Evolutionary conservation across 2,329 filamentous ascomycete genomes (phyloP).

Genomic region (Aspergillus tubingensis): DNA sequence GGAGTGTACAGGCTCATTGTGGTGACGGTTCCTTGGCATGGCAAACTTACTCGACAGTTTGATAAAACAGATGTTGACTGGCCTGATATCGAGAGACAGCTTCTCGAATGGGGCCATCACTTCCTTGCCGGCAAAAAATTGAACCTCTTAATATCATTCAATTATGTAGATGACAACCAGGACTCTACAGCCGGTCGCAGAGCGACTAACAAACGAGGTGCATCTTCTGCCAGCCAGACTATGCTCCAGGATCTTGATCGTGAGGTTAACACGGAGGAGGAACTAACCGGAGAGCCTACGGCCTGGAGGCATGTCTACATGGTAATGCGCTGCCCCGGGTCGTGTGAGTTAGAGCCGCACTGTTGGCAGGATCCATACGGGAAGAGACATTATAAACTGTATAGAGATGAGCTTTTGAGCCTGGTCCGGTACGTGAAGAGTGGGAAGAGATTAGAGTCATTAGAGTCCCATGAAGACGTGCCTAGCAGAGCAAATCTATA

Average conservation of each 20-base stretch:
- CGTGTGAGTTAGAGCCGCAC: slow-evolving; percentile 18
- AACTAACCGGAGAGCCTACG: slow-evolving; percentile 11
- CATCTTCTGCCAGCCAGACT: slow-evolving; percentile 16
- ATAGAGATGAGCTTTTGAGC: background rate
- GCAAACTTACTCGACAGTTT: background rate
- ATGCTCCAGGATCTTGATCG: slow-evolving; percentile 14
- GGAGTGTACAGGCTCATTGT: too few species aligned
- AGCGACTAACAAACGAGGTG: slow-evolving; percentile 14
- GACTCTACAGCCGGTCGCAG: slow-evolving; percentile 2
- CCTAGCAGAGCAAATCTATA: too few species aligned
- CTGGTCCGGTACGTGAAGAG: too few species aligned
- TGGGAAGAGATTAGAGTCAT: too few species aligned
- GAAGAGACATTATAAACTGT: slow-evolving; percentile 21
- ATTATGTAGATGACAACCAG: slow-evolving; percentile 15
- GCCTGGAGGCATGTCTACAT: slow-evolving; percentile 19
- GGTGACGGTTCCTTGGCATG: background rate
- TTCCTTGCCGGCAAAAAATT: slow-evolving; percentile 19
- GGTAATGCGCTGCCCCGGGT: slow-evolving; percentile 12
- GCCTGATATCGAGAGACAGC: slow-evolving; percentile 17
- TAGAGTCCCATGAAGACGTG: too few species aligned
- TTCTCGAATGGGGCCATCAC: slow-evolving; percentile 12
- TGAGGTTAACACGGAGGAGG: slow-evolving; percentile 13
- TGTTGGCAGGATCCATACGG: slow-evolving; percentile 19
- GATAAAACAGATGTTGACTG: slow-evolving; percentile 15
- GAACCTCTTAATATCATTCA: slow-evolving; percentile 17